These are phyloP conservation scores for Mercurialis annua DNA, from an alignment of 345 rosid genomes.

Conservation along the genomic window DNA sequence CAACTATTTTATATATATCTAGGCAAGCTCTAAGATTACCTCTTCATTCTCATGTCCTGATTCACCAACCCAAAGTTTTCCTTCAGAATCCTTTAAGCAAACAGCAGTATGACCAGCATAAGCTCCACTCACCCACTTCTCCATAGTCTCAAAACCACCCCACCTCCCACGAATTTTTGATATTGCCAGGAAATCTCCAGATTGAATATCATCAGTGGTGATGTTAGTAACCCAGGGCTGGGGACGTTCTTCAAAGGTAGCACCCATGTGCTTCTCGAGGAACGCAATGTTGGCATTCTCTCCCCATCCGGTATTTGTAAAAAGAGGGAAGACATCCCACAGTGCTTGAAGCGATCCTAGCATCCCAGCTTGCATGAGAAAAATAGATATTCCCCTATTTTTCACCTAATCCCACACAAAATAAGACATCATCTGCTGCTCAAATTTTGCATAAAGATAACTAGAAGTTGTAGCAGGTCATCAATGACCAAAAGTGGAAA, in stretches of 20 bases:
- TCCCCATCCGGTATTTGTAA: slow-evolving; percentile 94
- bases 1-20: neutral
- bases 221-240: slow-evolving; percentile 72
- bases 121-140: slow-evolving; percentile 99
- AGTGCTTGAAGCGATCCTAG: slow-evolving; percentile 84
- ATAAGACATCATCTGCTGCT: neutral
- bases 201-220: slow-evolving; percentile 66
- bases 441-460: slow-evolving; percentile 6
- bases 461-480: slow-evolving; percentile 9
- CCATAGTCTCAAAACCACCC: slow-evolving; percentile 97
- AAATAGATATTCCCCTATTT: slow-evolving; percentile 81
- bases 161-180: slow-evolving; percentile 89
- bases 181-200: slow-evolving; percentile 86
- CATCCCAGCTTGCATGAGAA: slow-evolving; percentile 99
- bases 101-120: slow-evolving; percentile 96
- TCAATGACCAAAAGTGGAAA: slow-evolving; percentile 11
- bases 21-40: slow-evolving; percentile 37
- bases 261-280: slow-evolving; percentile 91
- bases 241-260: slow-evolving; percentile 69
- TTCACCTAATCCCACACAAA: slow-evolving; percentile 55
- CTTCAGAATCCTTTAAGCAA: slow-evolving; percentile 83
- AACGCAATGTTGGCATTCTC: slow-evolving; percentile 78
- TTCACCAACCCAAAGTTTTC: slow-evolving; percentile 95
- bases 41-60: slow-evolving; percentile 93
- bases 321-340: slow-evolving; percentile 97